These are phyloP conservation scores for Taxillus chinensis DNA, from an alignment of 164 flowering plant species.

Conservation along the genomic window DNA sequence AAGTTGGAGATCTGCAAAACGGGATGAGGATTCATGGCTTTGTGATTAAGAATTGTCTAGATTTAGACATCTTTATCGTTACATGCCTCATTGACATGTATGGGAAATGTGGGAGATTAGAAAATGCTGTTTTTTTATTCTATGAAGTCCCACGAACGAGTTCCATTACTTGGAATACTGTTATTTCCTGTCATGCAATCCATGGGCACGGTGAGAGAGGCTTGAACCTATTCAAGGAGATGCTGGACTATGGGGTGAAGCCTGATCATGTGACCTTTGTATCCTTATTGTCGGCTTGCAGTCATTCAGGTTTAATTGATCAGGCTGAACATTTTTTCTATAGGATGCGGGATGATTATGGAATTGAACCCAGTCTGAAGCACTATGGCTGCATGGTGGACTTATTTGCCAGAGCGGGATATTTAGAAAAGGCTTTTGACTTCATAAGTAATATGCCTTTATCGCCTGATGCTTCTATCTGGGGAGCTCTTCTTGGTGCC, in stretches of 20 bases:
- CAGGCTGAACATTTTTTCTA: conserved; percentile 37
- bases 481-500: conserved; percentile 67
- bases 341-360: conserved; percentile 34
- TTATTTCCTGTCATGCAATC: conserved; percentile 50
- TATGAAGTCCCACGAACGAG: conserved; percentile 25
- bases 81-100: conserved; percentile 65
- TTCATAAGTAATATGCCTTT: conserved; percentile 49
- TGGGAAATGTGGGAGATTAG: conserved; percentile 59
- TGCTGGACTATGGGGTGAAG: conserved; percentile 34
- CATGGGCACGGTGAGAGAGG: conserved; percentile 50
- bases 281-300: conserved; percentile 51
- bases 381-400: conserved; percentile 77
- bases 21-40: conserved; percentile 45
- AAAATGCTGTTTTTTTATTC: conserved; percentile 40
- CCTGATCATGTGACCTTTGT: conserved; percentile 58
- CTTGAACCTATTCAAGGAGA: conserved; percentile 34
- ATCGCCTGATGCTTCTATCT: conserved; percentile 47
- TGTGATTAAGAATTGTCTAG: conserved; percentile 26
- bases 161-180: conserved; percentile 56
- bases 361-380: conserved; percentile 37
- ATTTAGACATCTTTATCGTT: conserved; percentile 39
- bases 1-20: conserved; percentile 48
- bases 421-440: conserved; percentile 36
- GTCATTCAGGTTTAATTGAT: conserved; percentile 60
- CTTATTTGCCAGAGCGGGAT: conserved; percentile 56